Evolutionary conservation across 2,329 filamentous ascomycete genomes (phyloP), one percentile per base, ranked within the genome.

Genomic region (Cercospora sesami): DNA sequence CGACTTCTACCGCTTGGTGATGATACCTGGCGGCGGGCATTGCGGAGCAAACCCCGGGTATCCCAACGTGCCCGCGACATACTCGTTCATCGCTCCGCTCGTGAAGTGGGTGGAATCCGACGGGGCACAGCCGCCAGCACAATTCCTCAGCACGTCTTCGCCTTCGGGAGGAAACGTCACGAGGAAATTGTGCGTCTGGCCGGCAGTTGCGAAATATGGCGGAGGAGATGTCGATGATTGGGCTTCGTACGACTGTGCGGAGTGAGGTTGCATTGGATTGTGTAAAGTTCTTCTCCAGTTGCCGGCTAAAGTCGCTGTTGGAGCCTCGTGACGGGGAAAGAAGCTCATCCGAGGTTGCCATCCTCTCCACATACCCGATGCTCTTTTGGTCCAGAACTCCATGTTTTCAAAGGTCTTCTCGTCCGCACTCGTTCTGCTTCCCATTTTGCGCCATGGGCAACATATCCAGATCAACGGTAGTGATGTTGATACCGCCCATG

Each of bases 1-100:
- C 6, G 76, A 79, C 28, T 81, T 77, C 65, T 76, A 79, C 61
- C 71, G 75, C 4, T 63, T 81, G 3, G 81, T 79, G 63, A 81
- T 81, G 79, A 69, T 80, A 5, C 80, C 80, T 1, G 79, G 73
- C 9, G 78, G 79, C 45, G 79, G 80, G 0, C 80, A 82, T 69
- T 80, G 79, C 64, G 78, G 78, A n/a, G 68, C 77, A 23, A 76
- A 76, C 4, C 45, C 71, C 8, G 68, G 70, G 5, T 80, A 79
- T 71, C 76, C 78, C 3, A 69, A 71, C 18, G 77, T 76, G 26
- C 79, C 78, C 4, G 75, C 71, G 1, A 76, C 71, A 6, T 80
- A 80, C 67, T 73, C 79, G 60, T 73, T 76, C n/a, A 64, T 79
- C 3, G 75, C 78, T 5, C 73, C 72, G 1, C 69, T 81, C 26